phyloP scores from a whole-genome alignment of 2,329 filamentous ascomycete genomes.

The Fusarium longipes region DNA sequence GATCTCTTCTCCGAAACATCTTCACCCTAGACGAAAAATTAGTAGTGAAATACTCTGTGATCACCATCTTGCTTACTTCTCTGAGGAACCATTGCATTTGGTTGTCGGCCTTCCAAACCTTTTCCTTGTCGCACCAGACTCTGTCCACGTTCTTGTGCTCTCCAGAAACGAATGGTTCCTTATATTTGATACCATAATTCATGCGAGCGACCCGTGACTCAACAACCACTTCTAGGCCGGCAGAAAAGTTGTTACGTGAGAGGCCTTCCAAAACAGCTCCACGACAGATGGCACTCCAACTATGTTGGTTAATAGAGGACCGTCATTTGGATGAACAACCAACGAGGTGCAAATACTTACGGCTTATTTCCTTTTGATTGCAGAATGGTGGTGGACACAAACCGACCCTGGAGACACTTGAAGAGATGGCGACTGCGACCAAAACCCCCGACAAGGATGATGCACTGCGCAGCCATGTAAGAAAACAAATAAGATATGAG shows the following conservation, averaged over 20 bases:
- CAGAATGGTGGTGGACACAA: constrained; percentile 38
- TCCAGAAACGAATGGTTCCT: rapidly evolving
- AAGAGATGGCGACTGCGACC: constrained; percentile 50
- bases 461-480: constrained; percentile 41
- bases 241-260: background rate
- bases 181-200: constrained; percentile 41
- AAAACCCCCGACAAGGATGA: constrained; percentile 56
- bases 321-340: no score
- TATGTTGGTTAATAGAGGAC: constrained; percentile 15
- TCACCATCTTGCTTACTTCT: constrained; percentile 10
- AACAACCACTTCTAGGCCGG: constrained; percentile 17
- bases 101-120: background rate
- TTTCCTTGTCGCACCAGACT: background rate
- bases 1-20: constrained; percentile 6
- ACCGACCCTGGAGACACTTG: constrained; percentile 30
- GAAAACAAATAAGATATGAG: rapidly evolving
- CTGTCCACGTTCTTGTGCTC: constrained; percentile 31
- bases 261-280: constrained; percentile 49
- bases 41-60: background rate
- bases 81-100: constrained; percentile 49
- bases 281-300: constrained; percentile 52
- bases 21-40: constrained; percentile 11
- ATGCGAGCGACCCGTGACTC: constrained; percentile 44
- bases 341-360: constrained; percentile 43
- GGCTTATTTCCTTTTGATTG: constrained; percentile 49